Conservation (phyloP, 768 basidiomycete genomes). For the Podaxis sp. region DNA sequence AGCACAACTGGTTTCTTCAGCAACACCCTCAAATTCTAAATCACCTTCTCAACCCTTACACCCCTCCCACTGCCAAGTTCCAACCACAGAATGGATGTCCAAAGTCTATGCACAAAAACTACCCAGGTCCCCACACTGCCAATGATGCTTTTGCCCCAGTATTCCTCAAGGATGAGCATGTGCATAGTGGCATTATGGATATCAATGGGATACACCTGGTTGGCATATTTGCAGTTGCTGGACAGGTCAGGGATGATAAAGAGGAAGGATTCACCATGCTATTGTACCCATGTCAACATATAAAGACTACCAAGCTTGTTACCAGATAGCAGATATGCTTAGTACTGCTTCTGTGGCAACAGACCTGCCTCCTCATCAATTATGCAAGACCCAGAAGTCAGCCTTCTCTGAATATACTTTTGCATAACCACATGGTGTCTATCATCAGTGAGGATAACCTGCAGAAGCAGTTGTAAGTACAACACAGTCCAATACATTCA, state of each 20-base stretch:
- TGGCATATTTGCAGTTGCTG: constrained; percentile 50
- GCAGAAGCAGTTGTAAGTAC: constrained; percentile 72
- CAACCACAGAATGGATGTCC: constrained; percentile 57
- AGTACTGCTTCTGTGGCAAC: constrained; percentile 1
- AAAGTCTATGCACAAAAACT: no score
- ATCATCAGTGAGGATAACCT: constrained; percentile 89
- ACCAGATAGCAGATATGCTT: constrained; percentile 35
- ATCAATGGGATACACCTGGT: constrained; percentile 76
- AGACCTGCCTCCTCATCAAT: not conserved
- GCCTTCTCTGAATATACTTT: constrained; percentile 80
- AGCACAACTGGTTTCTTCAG: constrained; percentile 15
- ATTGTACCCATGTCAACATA: constrained; percentile 88
- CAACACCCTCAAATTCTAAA: constrained; percentile 22
- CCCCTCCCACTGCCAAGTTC: constrained; percentile 31
- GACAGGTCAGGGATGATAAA: constrained; percentile 57
- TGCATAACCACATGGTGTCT: constrained; percentile 81
- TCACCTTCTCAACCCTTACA: no score
- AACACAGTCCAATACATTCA: constrained; percentile 93
- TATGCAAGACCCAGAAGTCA: constrained; percentile 27
- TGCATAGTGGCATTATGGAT: constrained; percentile 88
- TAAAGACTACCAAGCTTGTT: constrained; percentile 84
- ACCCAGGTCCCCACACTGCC: constrained; percentile 93
- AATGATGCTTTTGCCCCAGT: constrained; percentile 82
- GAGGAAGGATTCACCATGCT: constrained; percentile 94
- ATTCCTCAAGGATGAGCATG: constrained; percentile 87